Base-by-base conservation (phyloP, 495 filamentous ascomycete species). In the Aspergillus sparsus region DNA sequence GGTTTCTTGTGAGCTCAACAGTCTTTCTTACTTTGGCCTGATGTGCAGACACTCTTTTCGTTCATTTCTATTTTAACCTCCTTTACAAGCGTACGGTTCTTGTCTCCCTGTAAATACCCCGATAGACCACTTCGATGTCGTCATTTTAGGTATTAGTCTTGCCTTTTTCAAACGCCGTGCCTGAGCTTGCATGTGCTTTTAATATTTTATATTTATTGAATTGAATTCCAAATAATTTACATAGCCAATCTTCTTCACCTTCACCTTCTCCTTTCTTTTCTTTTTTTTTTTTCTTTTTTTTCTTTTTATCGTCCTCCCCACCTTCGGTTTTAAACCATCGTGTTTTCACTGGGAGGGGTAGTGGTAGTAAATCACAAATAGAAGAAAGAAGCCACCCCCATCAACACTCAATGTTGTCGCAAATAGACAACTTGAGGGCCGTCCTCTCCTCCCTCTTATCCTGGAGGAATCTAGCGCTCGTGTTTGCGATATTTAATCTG, bases 401-500 rank as follows among this genome's bases (percentile, higher is more conserved):
- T 52, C 18, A 47, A 47, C 15, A 47, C 15, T 18, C 6, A 47
- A 58, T 58, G 55, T 15, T 51, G 3, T 16, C 47, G 12, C 33
- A 13, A 8, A 11, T 59, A 9, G 45, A 58, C 52, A 60, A 50
- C 12, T 15, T 71, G 57, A 65, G 63, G 61, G 64, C 69, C 32
- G 45, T 46, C 13, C 44, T 70, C 35, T 65, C 66, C 10, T 63
- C 72, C 34, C 58, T 76, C 31, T 60, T 69, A 7, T 75, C 77
- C 12, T 89, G 86, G 86, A 77, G 74, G 54, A 72, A 77, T 0
- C 64, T 87, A 0, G 77, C 80, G 5, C 62, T 88, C 39, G 10
- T 85, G 10, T 71, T 88, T 39, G 82, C 81, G 0, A 51, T 88
- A 0, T 57, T 81, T 44, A 89, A 89, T 61, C 54, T 87, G 52